These are phyloP conservation scores for Saccharomyces mikatae DNA, from an alignment of 805 yeast genomes.

Conservation along the genomic window DNA sequence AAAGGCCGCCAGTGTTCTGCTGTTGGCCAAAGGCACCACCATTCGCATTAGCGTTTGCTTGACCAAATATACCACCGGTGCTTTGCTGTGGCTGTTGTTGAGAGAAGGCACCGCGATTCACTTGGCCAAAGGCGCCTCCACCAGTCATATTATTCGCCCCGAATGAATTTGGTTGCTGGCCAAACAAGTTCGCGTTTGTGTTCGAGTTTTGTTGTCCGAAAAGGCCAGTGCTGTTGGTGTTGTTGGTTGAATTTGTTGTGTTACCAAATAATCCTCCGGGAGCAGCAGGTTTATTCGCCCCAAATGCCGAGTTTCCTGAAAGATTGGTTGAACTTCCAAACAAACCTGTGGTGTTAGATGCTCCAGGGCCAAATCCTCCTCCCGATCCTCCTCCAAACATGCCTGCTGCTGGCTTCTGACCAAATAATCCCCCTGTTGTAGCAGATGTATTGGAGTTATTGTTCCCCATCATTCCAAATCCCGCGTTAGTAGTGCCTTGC, in stretches of 20 bases:
- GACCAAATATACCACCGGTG: constrained; percentile 24
- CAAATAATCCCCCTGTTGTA: constrained; percentile 39
- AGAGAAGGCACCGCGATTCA: background rate
- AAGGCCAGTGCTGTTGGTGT: constrained; percentile 6
- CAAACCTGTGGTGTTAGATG: background rate
- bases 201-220: constrained; percentile 19
- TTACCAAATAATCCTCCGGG: constrained; percentile 10
- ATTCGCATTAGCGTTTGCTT: constrained; percentile 8
- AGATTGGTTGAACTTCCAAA: background rate
- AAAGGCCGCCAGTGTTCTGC: constrained; percentile 16
- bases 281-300: constrained; percentile 7
- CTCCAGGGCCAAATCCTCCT: constrained; percentile 1
- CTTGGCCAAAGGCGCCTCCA: constrained; percentile 22
- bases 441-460: constrained; percentile 7
- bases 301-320: background rate
- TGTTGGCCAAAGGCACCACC: constrained; percentile 7
- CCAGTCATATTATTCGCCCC: constrained; percentile 16
- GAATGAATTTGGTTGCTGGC: constrained; percentile 8
- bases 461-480: constrained; percentile 14
- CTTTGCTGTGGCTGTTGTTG: constrained; percentile 3
- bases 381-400: constrained; percentile 4
- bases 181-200: constrained; percentile 10
- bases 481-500: constrained; percentile 6
- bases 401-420: constrained; percentile 20
- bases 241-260: constrained; percentile 2